Conservation (phyloP, 345 rosid species). For the Alliaria petiolata region DNA sequence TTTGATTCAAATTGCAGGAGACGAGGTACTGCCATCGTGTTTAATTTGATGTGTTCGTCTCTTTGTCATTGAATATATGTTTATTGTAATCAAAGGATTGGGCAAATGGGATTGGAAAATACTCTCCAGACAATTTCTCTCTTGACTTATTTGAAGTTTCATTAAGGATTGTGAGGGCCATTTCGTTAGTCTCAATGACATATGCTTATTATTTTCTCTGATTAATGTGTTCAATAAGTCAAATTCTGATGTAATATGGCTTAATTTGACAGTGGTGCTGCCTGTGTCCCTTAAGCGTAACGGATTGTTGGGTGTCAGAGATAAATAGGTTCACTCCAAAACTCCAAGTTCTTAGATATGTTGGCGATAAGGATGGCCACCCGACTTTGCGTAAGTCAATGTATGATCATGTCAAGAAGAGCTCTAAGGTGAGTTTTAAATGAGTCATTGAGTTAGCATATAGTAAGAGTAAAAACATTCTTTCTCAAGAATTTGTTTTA, state of each 20-base stretch:
- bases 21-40: too few species aligned
- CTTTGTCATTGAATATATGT: too few species aligned
- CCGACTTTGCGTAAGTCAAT: conserved; percentile 46
- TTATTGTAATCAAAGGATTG: too few species aligned
- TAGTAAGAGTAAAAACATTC: too few species aligned
- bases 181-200: too few species aligned
- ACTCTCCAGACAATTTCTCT: too few species aligned
- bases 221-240: not conserved
- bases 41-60: too few species aligned
- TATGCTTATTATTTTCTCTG: conserved; percentile 3
- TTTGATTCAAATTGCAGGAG: too few species aligned
- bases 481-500: not conserved
- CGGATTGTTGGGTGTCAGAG: conserved; percentile 82
- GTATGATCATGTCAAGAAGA: conserved; percentile 42
- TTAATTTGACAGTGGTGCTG: conserved; percentile 55
- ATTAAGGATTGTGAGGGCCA: too few species aligned
- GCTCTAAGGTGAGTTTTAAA: conserved; percentile 43
- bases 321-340: conserved; percentile 60
- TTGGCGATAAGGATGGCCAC: conserved; percentile 68
- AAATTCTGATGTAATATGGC: not conserved
- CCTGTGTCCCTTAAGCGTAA: conserved; percentile 87
- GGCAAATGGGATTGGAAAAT: too few species aligned
- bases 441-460: not conserved
- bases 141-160: too few species aligned
- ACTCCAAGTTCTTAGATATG: conserved; percentile 58